phyloP scores from a whole-genome alignment of 2,329 filamentous ascomycete genomes.

The Fusarium ramigenum region DNA sequence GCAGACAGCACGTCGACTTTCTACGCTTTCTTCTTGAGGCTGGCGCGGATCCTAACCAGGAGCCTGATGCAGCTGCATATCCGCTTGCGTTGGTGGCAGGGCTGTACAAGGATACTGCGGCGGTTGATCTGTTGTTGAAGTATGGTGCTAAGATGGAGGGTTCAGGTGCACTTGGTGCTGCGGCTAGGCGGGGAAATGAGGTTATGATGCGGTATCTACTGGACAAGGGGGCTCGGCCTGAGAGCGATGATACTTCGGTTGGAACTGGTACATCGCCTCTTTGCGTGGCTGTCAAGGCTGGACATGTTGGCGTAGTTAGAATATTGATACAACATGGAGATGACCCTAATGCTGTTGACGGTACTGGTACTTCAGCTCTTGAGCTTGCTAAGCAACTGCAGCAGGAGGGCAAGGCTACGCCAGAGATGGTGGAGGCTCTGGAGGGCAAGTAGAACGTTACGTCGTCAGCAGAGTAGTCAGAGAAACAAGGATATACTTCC shows the following conservation, averaged over 20 bases:
- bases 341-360: fast-evolving
- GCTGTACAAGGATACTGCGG: background rate
- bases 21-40: background rate
- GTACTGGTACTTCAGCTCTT: background rate
- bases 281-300: background rate
- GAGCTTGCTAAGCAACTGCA: background rate
- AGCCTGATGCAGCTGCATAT: background rate
- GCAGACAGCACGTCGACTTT: background rate
- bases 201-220: background rate
- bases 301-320: background rate
- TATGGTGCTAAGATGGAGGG: background rate
- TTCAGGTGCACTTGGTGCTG: background rate
- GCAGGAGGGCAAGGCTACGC: background rate
- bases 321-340: background rate
- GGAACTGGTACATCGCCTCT: background rate
- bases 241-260: background rate
- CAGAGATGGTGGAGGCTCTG: background rate
- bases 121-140: background rate
- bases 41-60: background rate
- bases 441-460: background rate
- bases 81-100: background rate
- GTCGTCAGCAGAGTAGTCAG: fast-evolving
- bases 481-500: background rate
- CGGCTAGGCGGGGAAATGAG: background rate
- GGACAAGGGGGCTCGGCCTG: background rate